Base-by-base conservation (phyloP, 2,329 filamentous ascomycete species). In the Phaeosphaeriaceae sp. region DNA sequence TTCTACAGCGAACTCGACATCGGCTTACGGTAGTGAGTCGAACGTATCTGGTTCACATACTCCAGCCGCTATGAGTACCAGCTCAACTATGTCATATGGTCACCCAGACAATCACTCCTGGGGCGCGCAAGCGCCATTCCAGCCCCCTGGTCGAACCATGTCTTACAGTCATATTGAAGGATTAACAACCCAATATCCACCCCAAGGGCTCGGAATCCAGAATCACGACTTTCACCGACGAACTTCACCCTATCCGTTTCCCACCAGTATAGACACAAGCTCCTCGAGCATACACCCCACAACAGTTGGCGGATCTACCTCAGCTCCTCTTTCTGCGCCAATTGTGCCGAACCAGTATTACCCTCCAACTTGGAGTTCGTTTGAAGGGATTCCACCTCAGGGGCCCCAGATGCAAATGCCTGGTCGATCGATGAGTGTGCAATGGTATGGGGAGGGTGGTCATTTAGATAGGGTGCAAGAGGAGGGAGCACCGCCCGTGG, bases 101-200 rank as follows among this genome's bases (percentile, higher is more conserved):
- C 67, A 64, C 35, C 64, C 62, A 41, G 70, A 72, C 15, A 50
- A 40, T n/a, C 68, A 66, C 16, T 49, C 55, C 30, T 71, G 68
- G 69, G 48, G 48, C 6, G 60, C 57, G 26, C 60, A 67, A 42
- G 57, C 61, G 21, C 47, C 56, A 12, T 66, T 70, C 12, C 67
- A 70, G 34, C 63, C 66, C 3, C 70, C 70, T 4, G 60, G 67
- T 18, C 58, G 71, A 45, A 73, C 71, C 6, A 74, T 75, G 71
- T 75, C 72, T 0, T 75, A 73, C 38, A 69, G 71, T 3, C 70
- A 73, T 30, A 73, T 74, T 8, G 72, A 75, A 43, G 65, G 70
- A 2, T 42, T 73, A 12, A 18, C 66, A 9, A 67, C 67, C 17
- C 67, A 73, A 9, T 73, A 67, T 39, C 50, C 66, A 18, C 60